Base-by-base conservation (phyloP, 2,329 filamentous ascomycete species). In the Xylariaceae sp. region DNA sequence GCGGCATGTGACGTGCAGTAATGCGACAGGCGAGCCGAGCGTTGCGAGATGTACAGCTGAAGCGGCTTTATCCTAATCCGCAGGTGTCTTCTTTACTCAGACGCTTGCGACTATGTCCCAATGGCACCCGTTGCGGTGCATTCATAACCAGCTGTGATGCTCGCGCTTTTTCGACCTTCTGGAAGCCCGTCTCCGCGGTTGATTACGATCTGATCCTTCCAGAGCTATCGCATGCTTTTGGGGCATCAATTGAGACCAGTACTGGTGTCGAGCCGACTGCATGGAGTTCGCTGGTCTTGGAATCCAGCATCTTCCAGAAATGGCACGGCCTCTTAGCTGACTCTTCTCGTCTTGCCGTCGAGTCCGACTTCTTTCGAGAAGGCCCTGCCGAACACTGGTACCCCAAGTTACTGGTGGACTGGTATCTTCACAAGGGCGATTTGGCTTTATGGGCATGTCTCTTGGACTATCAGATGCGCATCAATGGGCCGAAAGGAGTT, bases 11-110 rank as follows among this genome's bases (percentile, higher is more conserved):
- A 66, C 55, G 58, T 49, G 60, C 67, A 72, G 71, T 71, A 71
- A 73, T 73, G 71, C 71, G 69, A 71, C 57, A 67, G 66, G 68
- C 62, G 68, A 65, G 62, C 62, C 68, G 63, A 62, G 53, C 54
- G 35, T 55, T 67, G 63, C 69, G 68, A 70, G 61, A 73, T 70
- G 68, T 72, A 67, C 71, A 68, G 66, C 66, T 66, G 61, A 66
- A 64, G 59, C 61, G 58, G 58, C 59, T 64, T 58, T 47, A 62
- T 55, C 57, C 65, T 60, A 59, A 61, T 64, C 55, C 59, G 53
- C 64, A 45, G 55, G 56, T 53, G n/a, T 56, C 49, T 54, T 47
- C 57, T 55, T 45, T 35, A 35, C 50, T 54, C 54, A 58, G 51
- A 54, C 54, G n/a, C 54, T 62, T 37, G 35, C 68, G 58, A 47